Conservation (phyloP, 169 alveolate species). For the Eimeria maxima region DNA sequence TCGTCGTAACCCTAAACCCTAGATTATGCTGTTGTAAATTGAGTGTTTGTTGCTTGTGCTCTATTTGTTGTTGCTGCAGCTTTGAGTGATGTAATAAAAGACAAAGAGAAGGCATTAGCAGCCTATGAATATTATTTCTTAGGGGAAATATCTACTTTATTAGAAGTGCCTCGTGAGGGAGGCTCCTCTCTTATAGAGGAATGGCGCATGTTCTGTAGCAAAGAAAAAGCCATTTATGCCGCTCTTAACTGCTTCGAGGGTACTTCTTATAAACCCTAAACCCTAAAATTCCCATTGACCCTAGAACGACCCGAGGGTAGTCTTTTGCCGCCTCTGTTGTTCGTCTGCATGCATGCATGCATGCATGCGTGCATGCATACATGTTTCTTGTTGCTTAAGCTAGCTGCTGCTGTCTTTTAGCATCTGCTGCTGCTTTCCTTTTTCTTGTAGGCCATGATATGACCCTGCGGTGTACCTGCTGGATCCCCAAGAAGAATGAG, state of each 20-base stretch:
- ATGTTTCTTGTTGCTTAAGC: background rate
- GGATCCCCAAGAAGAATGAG: constrained; percentile 97
- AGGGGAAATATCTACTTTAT: constrained; percentile 92
- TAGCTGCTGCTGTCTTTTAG: constrained; percentile 25
- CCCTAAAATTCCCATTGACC: background rate
- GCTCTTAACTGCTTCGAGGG: constrained; percentile 95
- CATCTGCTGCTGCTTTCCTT: background rate
- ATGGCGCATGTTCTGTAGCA: constrained; percentile 95
- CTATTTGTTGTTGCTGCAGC: background rate
- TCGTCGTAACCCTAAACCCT: no score
- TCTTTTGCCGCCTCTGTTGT: background rate
- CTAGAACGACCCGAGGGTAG: background rate
- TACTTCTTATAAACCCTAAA: background rate
- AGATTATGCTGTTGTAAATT: no score
- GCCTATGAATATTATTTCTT: constrained; percentile 94
- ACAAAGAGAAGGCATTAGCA: constrained; percentile 93
- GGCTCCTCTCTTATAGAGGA: constrained; percentile 95
- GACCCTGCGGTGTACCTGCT: constrained; percentile 97
- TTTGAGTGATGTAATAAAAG: constrained; percentile 84
- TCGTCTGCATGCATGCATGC: background rate
- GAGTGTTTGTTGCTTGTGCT: background rate
- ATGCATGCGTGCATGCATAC: no score
- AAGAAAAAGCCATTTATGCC: constrained; percentile 96
- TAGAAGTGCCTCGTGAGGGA: constrained; percentile 91
- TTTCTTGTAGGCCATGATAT: constrained; percentile 86